Base-by-base conservation (phyloP, 1,284 basidiomycete genomes). In the Tetrapyrgos nigripes region DNA sequence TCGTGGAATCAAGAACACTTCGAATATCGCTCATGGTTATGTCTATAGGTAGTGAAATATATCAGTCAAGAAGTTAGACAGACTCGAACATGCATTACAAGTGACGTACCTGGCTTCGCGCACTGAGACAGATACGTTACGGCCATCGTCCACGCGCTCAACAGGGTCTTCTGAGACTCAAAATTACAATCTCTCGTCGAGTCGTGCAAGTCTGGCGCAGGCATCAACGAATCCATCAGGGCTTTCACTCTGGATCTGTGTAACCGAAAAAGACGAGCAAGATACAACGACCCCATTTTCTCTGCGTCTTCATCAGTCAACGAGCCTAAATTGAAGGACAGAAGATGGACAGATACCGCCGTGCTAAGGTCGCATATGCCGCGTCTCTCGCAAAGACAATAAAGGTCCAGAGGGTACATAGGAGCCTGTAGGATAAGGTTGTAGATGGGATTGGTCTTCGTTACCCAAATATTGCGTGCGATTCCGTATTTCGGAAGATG, bases 31-130 rank as follows among this genome's bases (percentile, higher is more conserved):
- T 47, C 28, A 44, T 47, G 5, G 53, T 14, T 46, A 48, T 21
- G 35, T 46, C 53, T 55, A n/a, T 5, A 47, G 4, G 11, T 33
- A 55, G 29, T 28, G 9, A 46, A 35, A 40, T 6, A 19, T 21
- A 11, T 23, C 13, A n/a, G n/a, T n/a, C n/a, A n/a, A n/a, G n/a
- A n/a, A n/a, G n/a, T n/a, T n/a, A n/a, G n/a, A n/a, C n/a, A n/a
- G n/a, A n/a, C n/a, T n/a, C n/a, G n/a, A n/a, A n/a, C n/a, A n/a
- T n/a, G n/a, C n/a, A n/a, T n/a, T n/a, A n/a, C n/a, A n/a, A n/a
- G n/a, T n/a, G n/a, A n/a, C n/a, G n/a, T n/a, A 56, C 55, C 55
- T 43, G 55, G 46, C 29, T 44, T 56, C 5, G 48, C 33, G 10
- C 28, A n/a, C 31, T 31, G 50, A 40, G 35, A 56, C 33, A 56